Conservation (phyloP, 306 rosid species). For the Trifolium repens region DNA sequence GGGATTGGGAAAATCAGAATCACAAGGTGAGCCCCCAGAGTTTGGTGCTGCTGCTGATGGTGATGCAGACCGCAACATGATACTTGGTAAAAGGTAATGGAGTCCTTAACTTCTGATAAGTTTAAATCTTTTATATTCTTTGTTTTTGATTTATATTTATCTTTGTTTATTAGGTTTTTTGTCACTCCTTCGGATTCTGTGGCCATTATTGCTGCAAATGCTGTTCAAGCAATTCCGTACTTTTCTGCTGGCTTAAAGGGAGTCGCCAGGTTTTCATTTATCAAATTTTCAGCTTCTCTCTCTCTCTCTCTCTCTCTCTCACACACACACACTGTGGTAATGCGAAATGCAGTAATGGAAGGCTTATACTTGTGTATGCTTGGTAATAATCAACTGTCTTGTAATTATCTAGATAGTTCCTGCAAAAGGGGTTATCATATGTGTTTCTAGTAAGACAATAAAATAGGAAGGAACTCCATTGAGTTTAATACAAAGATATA, state of each 20-base stretch:
- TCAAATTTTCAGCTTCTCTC: slow-evolving; percentile 15
- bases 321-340: neutral
- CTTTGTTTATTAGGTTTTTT: slow-evolving; percentile 67
- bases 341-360: slow-evolving; percentile 33
- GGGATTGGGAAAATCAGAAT: slow-evolving; percentile 85
- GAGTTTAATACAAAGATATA: slow-evolving; percentile 13
- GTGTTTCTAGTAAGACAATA: slow-evolving; percentile 22
- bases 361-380: slow-evolving; percentile 27
- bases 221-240: slow-evolving; percentile 95
- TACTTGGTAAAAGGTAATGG: slow-evolving; percentile 93
- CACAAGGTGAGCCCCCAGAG: slow-evolving; percentile 85
- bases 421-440: neutral
- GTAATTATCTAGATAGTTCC: slow-evolving; percentile 25
- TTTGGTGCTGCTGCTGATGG: slow-evolving; percentile 99
- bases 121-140: slow-evolving; percentile 26
- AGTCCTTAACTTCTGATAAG: slow-evolving; percentile 2
- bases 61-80: slow-evolving; percentile 99
- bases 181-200: slow-evolving; percentile 99
- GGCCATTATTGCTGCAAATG: slow-evolving; percentile 99
- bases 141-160: slow-evolving; percentile 21
- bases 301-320: neutral
- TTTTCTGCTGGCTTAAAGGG: slow-evolving; percentile 94
- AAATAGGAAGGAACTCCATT: slow-evolving; percentile 30
- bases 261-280: slow-evolving; percentile 84
- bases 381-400: slow-evolving; percentile 8